Base-by-base conservation (phyloP, 805 yeast genomes). In the Isabelozyma heimii region DNA sequence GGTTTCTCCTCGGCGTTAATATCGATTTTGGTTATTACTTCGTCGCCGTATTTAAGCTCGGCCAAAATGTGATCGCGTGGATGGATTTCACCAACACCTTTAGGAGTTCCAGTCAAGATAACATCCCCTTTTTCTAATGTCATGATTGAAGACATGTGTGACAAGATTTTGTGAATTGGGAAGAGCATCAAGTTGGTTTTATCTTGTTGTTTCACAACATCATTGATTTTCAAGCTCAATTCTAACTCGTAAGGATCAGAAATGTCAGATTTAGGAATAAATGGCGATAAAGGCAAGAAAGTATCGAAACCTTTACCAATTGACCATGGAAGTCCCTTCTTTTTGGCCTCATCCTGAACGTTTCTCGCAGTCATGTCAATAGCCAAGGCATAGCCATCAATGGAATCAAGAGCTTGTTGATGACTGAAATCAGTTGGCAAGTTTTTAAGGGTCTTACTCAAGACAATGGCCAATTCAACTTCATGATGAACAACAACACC, bases 261-360 rank as follows among this genome's bases (percentile, higher is more conserved):
- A 47, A 94, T 82, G 52, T 75, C 63, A 0, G 63, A 65, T 59
- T 87, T 86, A 8, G 91, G 81, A 47, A 94, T 85, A 55, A 83
- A 81, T 16, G 73, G 67, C 7, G 96, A 85, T n/a, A 94, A 63
- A 1, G 99, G 99, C 64, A 89, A 76, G 67, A 94, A 94, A 0
- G 99, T 92, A 62, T 94, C 99, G 66, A 91, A 92, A 0, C 99
- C 99, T 65, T 94, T 94, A 35, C 94, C 97, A 55, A 91, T 89
- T 4, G 92, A 71, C 99, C 99, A 94, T 4, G 99, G 99, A 46
- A 92, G 76, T 1, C 98, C 98, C 67, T 89, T 90, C 70, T 79
- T 80, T 70, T 94, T 94, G 37, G 97, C 97, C 60, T 84, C 97
- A 61, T 87, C 91, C 70, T 94, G 99, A 28, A 94, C 95, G 61